These are phyloP conservation scores for Thielaviopsis ethacetica DNA, from an alignment of 2,329 filamentous ascomycete genomes.

Conservation along the genomic window DNA sequence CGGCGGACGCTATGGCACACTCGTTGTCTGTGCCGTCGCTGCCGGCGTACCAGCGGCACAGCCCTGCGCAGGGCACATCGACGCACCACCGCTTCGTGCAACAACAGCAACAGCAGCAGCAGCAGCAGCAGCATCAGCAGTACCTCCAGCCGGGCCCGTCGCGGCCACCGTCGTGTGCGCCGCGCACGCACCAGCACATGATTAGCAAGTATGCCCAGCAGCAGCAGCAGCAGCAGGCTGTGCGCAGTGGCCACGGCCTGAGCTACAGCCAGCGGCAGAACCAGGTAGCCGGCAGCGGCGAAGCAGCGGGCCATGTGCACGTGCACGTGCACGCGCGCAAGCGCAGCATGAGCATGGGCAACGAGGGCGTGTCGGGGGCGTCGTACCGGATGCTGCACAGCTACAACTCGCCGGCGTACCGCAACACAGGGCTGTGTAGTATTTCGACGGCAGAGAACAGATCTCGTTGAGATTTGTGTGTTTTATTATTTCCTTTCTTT, in stretches of 20 bases:
- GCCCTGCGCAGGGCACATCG: constrained; percentile 12
- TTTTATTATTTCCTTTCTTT: constrained; percentile 2
- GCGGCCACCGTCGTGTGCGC: constrained; percentile 14
- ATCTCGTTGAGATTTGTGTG: neutral
- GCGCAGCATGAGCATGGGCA: constrained; percentile 20
- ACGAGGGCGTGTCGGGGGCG: constrained; percentile 12
- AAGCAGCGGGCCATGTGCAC: no score
- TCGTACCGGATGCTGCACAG: constrained; percentile 40
- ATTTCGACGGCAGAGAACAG: constrained; percentile 16
- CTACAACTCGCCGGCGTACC: constrained; percentile 42
- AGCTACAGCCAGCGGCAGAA: no score
- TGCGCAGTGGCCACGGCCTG: no score
- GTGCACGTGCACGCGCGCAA: constrained; percentile 21
- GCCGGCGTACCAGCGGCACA: constrained; percentile 11
- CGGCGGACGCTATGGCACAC: neutral
- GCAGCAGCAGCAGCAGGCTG: neutral
- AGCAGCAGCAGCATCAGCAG: neutral
- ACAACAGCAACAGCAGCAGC: constrained; percentile 6
- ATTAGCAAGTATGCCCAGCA: neutral
- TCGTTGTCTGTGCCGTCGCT: neutral
- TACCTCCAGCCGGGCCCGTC: neutral
- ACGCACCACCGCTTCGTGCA: constrained; percentile 13
- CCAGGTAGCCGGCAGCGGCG: neutral
- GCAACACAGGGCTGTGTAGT: constrained; percentile 39
- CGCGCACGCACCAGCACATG: neutral